Conservation (phyloP, 371 early-diverging fungal species). For the Saksenaea oblongispora region DNA sequence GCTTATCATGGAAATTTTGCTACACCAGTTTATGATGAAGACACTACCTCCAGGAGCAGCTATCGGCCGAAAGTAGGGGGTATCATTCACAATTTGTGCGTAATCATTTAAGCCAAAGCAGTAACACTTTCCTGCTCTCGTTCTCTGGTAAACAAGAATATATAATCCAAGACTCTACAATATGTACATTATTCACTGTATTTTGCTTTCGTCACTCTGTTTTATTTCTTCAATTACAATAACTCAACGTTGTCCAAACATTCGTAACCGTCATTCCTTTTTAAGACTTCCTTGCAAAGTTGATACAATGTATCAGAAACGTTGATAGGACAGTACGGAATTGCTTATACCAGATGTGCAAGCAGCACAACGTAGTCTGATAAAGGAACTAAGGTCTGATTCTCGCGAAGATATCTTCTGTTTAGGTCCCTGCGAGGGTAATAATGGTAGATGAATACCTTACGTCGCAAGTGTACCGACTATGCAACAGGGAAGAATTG, state of each 20-base stretch:
- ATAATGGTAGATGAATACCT: too few species aligned
- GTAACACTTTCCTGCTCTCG: not conserved
- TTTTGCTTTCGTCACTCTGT: not conserved
- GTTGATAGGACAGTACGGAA: not conserved
- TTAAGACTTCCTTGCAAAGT: not conserved
- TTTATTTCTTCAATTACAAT: not conserved
- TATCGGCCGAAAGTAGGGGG: not conserved
- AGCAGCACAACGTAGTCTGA: too few species aligned
- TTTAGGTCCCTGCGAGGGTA: too few species aligned
- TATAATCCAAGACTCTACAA: not conserved
- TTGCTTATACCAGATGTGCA: too few species aligned
- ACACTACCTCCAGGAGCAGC: not conserved
- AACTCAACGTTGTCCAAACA: not conserved
- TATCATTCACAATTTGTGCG: not conserved
- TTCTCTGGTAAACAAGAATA: not conserved
- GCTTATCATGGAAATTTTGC: not conserved
- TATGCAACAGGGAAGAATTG: too few species aligned
- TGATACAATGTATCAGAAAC: not conserved
- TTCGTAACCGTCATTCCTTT: not conserved
- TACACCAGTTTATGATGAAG: not conserved
- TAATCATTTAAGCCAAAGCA: not conserved
- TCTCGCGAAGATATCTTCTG: too few species aligned
- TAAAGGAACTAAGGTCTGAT: too few species aligned
- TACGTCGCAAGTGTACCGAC: too few species aligned
- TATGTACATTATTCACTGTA: not conserved